Evolutionary conservation across 805 yeast species (phyloP).

Genomic region (Wickerhamiella alocasiicola): DNA sequence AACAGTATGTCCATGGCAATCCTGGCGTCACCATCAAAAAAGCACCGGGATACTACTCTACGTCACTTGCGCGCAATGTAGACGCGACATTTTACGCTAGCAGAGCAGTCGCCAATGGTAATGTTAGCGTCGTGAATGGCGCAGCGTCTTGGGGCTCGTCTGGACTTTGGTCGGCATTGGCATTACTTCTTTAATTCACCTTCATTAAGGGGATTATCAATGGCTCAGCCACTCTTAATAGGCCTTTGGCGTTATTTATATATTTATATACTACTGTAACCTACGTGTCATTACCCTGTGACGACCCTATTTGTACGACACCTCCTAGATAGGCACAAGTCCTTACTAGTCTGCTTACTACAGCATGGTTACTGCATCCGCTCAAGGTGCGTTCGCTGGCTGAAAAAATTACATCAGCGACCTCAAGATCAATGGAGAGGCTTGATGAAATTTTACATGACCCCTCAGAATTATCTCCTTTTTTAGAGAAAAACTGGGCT

Average conservation of each 20-base stretch:
- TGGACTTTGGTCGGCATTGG: too few relatives aligned
- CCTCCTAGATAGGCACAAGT: too few relatives aligned
- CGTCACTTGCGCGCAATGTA: background rate
- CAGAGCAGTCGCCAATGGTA: background rate
- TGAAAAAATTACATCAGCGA: slow-evolving; percentile 6
- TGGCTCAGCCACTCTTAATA: too few relatives aligned
- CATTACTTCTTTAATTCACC: too few relatives aligned
- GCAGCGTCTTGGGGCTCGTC: too few relatives aligned
- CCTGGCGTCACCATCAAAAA: background rate
- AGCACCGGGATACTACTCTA: slow-evolving; percentile 3
- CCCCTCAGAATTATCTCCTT: background rate
- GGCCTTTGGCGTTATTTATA: too few relatives aligned
- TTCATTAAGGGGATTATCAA: too few relatives aligned
- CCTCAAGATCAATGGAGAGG: background rate
- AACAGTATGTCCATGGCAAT: slow-evolving; percentile 1
- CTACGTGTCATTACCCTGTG: too few relatives aligned
- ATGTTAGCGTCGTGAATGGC: slow-evolving; percentile 1
- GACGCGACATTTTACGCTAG: slow-evolving; percentile 8
- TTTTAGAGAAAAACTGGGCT: slow-evolving; percentile 2
- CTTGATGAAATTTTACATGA: background rate
- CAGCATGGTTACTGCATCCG: too few relatives aligned
- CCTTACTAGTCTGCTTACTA: too few relatives aligned
- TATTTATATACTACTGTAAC: background rate
- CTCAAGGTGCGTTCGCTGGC: too few relatives aligned
- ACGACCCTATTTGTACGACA: too few relatives aligned